These are phyloP conservation scores for Nyctanthes arbortristis DNA, from an alignment of 257 asterid species.

Conservation along the genomic window DNA sequence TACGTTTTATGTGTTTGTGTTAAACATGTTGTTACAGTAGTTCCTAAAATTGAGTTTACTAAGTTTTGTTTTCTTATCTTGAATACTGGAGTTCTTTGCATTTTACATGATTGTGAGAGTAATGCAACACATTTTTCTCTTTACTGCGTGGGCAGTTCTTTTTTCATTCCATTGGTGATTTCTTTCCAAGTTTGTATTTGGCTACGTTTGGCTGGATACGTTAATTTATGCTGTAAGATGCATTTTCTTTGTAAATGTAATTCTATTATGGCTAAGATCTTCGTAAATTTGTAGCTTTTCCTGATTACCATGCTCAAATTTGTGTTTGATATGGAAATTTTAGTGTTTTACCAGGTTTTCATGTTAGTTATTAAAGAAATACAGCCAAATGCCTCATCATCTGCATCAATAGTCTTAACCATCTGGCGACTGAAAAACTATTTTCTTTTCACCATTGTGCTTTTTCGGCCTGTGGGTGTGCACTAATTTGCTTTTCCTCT, in stretches of 20 bases:
- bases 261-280: constrained; percentile 2
- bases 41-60: constrained; percentile 13
- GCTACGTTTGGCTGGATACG: neutral
- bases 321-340: neutral
- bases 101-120: neutral
- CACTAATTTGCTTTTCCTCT: constrained; percentile 5
- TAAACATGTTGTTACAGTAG: neutral
- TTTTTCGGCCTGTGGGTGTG: neutral
- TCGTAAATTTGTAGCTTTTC: neutral
- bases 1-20: neutral
- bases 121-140: too few relatives aligned
- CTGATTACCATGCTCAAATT: neutral
- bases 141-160: too few relatives aligned
- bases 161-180: neutral
- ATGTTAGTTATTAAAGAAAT: too few relatives aligned
- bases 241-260: neutral
- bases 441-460: constrained; percentile 1
- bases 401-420: neutral
- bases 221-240: neutral
- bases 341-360: neutral
- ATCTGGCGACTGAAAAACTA: neutral
- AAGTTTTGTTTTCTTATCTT: neutral
- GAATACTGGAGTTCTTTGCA: neutral
- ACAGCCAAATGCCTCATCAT: neutral
- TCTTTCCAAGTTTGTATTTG: neutral